Conservation (phyloP, 2,329 filamentous ascomycete genomes). For the Geosmithia flava region DNA sequence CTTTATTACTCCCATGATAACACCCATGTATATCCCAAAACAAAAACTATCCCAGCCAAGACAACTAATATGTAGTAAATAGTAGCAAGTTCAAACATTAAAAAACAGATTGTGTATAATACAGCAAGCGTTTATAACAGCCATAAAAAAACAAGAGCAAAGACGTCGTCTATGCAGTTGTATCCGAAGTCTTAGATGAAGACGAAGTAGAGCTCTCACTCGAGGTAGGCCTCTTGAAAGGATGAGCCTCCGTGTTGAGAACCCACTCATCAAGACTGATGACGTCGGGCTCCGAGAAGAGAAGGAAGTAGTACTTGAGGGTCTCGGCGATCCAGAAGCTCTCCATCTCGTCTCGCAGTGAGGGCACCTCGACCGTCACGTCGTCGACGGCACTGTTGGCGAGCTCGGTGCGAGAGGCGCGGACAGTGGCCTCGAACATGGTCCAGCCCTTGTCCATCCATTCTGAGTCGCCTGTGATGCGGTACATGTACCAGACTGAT, state of each 20-base stretch:
- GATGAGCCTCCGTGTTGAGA: slow-evolving; percentile 51
- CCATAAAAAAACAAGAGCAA: no score
- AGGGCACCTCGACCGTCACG: slow-evolving; percentile 33
- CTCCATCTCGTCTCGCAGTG: slow-evolving; percentile 57
- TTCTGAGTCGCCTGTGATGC: slow-evolving; percentile 64
- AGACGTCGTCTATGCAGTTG: no score
- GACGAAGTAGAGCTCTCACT: no score
- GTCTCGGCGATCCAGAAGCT: slow-evolving; percentile 89
- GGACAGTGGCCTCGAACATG: slow-evolving; percentile 67
- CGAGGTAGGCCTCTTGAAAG: slow-evolving; percentile 37
- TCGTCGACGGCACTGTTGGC: slow-evolving; percentile 61
- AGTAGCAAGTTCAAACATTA: no score
- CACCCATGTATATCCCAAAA: no score
- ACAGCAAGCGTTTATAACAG: no score
- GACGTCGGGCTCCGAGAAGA: slow-evolving; percentile 58
- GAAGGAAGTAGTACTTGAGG: slow-evolving; percentile 81
- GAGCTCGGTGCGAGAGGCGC: slow-evolving; percentile 49
- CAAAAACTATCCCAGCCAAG: no score
- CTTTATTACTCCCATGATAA: no score
- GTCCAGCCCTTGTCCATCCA: slow-evolving; percentile 78
- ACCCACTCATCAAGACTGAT: slow-evolving; percentile 59
- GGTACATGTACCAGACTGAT: slow-evolving; percentile 81
- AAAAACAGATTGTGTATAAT: no score
- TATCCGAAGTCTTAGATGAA: no score
- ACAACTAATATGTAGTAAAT: no score